A percentile compares a stretch with the other conserved stretches of the same genome.
These are phyloP conservation scores for Pulveroboletus sp. DNA, from an alignment of 768 basidiomycete genomes.

Conservation along the genomic window DNA sequence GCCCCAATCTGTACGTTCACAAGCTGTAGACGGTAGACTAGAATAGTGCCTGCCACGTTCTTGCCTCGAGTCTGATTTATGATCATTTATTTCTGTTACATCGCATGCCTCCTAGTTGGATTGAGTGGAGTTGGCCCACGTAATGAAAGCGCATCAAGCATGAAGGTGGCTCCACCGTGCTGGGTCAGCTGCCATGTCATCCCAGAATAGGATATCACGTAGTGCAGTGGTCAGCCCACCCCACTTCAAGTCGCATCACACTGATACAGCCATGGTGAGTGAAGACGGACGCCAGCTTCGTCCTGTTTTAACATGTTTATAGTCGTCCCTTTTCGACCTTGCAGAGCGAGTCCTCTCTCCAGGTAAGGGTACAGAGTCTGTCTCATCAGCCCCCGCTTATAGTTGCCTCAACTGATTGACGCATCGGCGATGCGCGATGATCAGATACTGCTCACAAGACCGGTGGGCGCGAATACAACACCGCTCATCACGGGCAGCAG, in stretches of 20 bases:
- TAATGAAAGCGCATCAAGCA: no score
- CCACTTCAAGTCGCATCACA: slow-evolving; percentile 6
- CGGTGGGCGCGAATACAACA: slow-evolving; percentile 61
- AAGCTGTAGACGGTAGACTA: neutral
- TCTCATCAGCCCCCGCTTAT: slow-evolving; percentile 4
- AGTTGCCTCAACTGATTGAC: slow-evolving; percentile 8
- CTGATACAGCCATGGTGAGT: slow-evolving; percentile 23
- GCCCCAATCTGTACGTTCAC: neutral
- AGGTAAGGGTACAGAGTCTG: slow-evolving; percentile 30
- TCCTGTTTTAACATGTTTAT: neutral
- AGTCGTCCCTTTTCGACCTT: slow-evolving; percentile 67
- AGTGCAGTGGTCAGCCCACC: slow-evolving; percentile 1
- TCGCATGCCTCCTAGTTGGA: no score
- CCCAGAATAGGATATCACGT: slow-evolving; percentile 22
- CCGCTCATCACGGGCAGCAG: slow-evolving; percentile 42
- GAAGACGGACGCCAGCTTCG: no score
- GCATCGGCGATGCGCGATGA: slow-evolving; percentile 4
- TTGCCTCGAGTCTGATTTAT: no score
- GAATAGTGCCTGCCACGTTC: no score
- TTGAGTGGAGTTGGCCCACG: no score
- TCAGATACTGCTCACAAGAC: slow-evolving; percentile 48
- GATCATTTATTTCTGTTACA: no score
- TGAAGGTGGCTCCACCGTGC: slow-evolving; percentile 2
- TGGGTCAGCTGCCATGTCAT: slow-evolving; percentile 17
- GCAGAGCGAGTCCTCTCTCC: slow-evolving; percentile 63